Base-by-base conservation (phyloP, 768 basidiomycete genomes). In the Suillus cothurnatus region DNA sequence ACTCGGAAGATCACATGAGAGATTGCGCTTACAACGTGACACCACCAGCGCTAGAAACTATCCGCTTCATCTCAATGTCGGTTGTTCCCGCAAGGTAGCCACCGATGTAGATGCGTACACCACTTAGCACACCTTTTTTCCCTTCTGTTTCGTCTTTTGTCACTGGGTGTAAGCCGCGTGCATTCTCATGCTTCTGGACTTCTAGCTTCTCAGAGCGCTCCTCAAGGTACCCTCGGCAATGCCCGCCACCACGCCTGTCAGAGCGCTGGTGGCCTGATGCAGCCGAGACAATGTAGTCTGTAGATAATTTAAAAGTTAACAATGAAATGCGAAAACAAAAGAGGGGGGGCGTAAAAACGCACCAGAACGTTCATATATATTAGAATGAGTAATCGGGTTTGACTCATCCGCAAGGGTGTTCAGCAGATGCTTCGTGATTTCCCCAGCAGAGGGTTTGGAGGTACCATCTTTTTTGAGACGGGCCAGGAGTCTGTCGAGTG, bases 371-470 rank as follows among this genome's bases (percentile, higher is more conserved):
- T 87, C 79, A 61, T 78, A 79, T 65, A 86, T 84, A 72, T 90
- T 84, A 1, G 88, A 88, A 69, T 91, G 88, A 1, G 92, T 93
- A 60, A 94, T 92, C 1, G 93, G 93, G 73, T 94, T 94, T 12
- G 84, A 83, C 61, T 82, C 78, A 66, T 90, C 83, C 19, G 81
- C 73, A 53, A 95, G 80, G 0, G 88, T 91, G 34, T 77, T 81
- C 49, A 94, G 73, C 17, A 94, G 75, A 62, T 86, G 82, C 62
- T 80, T 86, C 15, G 86, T 91, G 45, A 91, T 71, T n/a, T 77
- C 76, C 36, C 80, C 69, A 0, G 77, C 71, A 23, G 84, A 83
- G 5, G 80, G 76, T 61, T 75, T 77, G 6, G 58, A 59, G 59
- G 68, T 66, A n/a, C 70, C 74, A 38, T 74, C 75, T 49, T 68